Evolutionary conservation across 2,329 filamentous ascomycete genomes (phyloP), one percentile per base, ranked within the genome.

Genomic region (Periconia digitata): DNA sequence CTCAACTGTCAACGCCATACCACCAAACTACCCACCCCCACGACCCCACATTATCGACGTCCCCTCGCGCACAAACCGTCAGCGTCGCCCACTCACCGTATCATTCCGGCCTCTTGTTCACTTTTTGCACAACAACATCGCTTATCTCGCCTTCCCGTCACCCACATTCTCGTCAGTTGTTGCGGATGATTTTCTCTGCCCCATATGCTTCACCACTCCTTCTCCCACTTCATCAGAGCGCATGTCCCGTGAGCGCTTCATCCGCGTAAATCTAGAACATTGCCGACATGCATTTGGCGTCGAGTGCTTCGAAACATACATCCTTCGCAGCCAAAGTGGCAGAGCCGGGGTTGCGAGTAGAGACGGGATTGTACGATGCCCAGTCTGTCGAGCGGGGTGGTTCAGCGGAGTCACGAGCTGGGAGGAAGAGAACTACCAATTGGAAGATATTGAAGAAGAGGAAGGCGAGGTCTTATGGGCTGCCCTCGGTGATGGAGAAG

Each of bases 101-200:
- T 22, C 36, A 12, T 49, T 49, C 13, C 41, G 46, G 5, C 41
- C 46, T 10, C 37, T 44, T 2, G 12, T 44, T 27, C 8, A 49
- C 24, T 49, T 49, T 21, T 13, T 49, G 2, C 40, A 44, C 18
- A 24, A 40, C 21, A 36, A 49, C 27, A 36, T 24, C n/a, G 4
- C 16, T 7, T 44, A 39, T 36, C 35, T 47, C 10, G 15, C 40
- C 23, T 35, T 8, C 24, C 13, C 5, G 16, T 35, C 21, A 6
- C 15, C 5, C n/a, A n/a, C n/a, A n/a, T n/a, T n/a, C n/a, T n/a
- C n/a, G n/a, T n/a, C n/a, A n/a, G n/a, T n/a, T n/a, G n/a, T n/a
- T n/a, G n/a, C n/a, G n/a, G n/a, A n/a, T n/a, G 18, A 36, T 3
- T n/a, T 29, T n/a, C 20, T 34, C 18, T 50, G 43, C 24, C 38